Evolutionary conservation across 225 moss, liverwort and hornwort genomes (phyloP).

Genomic region (Pseudisothecium myosuroides): DNA sequence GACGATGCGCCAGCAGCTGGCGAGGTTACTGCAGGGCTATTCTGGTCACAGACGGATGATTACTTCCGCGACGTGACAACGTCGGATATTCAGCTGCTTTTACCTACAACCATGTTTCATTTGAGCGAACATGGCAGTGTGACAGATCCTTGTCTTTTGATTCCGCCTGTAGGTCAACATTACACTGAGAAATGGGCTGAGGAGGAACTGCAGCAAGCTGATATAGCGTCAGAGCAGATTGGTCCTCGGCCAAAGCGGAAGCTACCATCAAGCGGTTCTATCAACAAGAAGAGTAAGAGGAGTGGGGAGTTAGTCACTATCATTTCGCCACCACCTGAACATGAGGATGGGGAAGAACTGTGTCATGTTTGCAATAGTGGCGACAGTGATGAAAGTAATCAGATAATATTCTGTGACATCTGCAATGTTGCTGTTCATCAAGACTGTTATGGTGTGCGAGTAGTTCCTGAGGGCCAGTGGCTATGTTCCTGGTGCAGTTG

Average conservation of each 20-base stretch:
- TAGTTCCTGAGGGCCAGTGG: constrained; percentile 66
- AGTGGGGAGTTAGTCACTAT: constrained; percentile 47
- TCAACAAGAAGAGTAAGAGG: constrained; percentile 59
- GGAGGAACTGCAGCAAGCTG: constrained; percentile 37
- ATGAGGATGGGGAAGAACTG: constrained; percentile 58
- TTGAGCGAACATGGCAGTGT: constrained; percentile 26
- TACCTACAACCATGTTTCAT: constrained; percentile 26
- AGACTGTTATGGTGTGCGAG: constrained; percentile 56
- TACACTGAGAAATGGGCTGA: constrained; percentile 45
- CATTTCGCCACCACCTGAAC: constrained; percentile 44
- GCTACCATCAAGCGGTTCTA: constrained; percentile 30
- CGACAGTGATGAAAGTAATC: constrained; percentile 55
- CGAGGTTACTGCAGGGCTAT: constrained; percentile 24
- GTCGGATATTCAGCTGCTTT: constrained; percentile 39
- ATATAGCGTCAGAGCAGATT: constrained; percentile 24
- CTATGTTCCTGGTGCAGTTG: constrained; percentile 53
- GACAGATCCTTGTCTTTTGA: constrained; percentile 38
- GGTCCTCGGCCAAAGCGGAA: constrained; percentile 52
- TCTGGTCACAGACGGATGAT: constrained; percentile 60
- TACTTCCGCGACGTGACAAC: constrained; percentile 43
- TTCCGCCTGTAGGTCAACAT: constrained; percentile 38
- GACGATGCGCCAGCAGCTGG: constrained; percentile 28
- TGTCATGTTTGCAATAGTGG: constrained; percentile 65
- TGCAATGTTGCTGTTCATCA: constrained; percentile 68
- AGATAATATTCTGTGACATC: constrained; percentile 52